Base-by-base conservation (phyloP, 441 rosid genomes). In the Biscutella auriculata region DNA sequence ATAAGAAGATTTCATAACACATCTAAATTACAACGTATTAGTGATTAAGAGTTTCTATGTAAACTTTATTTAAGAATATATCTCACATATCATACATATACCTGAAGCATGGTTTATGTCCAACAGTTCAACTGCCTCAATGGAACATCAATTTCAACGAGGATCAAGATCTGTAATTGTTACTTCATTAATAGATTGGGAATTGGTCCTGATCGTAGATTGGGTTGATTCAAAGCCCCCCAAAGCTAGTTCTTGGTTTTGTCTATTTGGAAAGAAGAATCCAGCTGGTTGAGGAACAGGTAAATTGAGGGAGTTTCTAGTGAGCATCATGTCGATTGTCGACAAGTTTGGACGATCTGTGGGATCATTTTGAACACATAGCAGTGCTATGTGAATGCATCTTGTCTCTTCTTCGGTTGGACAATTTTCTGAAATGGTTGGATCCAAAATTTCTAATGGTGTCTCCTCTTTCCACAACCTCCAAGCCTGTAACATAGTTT, bases 281-380 rank as follows among this genome's bases (percentile, higher is more conserved):
- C 58, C 46, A 53, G 58, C 45, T 36, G 0, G 64, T 6, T 36
- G 36, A 39, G 57, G 66, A 29, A 1, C 33, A 9, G 42, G 25
- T 41, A 61, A 40, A 14, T 0, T 13, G 3, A 19, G n/a, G n/a
- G 50, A 26, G 8, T n/a, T 48, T 1, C 27, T n/a, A 17, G 48
- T 60, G 39, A 60, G 15, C 65, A 60, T 36, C 56, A 17, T 6
- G 8, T 25, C 14, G 12, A 73, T 42, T 1, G 69, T 60, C 0
- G 73, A 68, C 65, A 61, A 56, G 2, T 26, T 43, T 0, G 70
- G 81, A 30, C 76, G 62, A 3, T 50, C 66, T 17, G 11, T 26
- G 0, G 58, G n/a, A n/a, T n/a, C n/a, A n/a, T n/a, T n/a, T n/a
- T n/a, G n/a, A n/a, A n/a, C n/a, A n/a, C n/a, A n/a, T n/a, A n/a